Conservation (phyloP, 2,329 filamentous ascomycete genomes). For the Fusarium dimerum region DNA sequence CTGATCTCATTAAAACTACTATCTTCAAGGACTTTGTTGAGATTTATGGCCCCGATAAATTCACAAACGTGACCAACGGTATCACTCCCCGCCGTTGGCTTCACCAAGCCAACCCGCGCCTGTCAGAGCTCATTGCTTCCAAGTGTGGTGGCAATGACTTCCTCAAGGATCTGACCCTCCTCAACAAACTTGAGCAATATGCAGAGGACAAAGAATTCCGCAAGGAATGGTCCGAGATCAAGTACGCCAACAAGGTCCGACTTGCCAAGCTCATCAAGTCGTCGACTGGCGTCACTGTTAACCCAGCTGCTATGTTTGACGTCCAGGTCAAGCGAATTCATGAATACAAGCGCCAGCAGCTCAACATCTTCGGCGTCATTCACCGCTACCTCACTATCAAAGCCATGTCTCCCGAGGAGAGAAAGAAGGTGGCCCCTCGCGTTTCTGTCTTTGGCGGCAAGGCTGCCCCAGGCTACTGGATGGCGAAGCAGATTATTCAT, state of each 20-base stretch:
- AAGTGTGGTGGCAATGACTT: slow-evolving; percentile 83
- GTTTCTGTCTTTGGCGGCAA: slow-evolving; percentile 98
- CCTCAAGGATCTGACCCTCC: slow-evolving; percentile 83
- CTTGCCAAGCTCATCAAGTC: slow-evolving; percentile 90
- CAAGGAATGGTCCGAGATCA: slow-evolving; percentile 95
- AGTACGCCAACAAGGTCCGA: slow-evolving; percentile 91
- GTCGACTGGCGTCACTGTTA: slow-evolving; percentile 77
- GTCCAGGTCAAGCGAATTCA: slow-evolving; percentile 99
- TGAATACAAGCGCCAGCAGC: slow-evolving; percentile 98
- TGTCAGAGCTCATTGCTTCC: slow-evolving; percentile 88
- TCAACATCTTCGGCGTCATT: slow-evolving; percentile 98
- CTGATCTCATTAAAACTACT: slow-evolving; percentile 97
- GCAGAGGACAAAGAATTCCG: slow-evolving; percentile 87
- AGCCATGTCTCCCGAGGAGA: slow-evolving; percentile 76
- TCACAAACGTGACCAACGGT: slow-evolving; percentile 97
- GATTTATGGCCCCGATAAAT: slow-evolving; percentile 95
- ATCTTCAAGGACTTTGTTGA: slow-evolving; percentile 99
- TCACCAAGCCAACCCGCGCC: slow-evolving; percentile 91
- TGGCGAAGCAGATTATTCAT: slow-evolving; percentile 99
- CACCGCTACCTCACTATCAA: slow-evolving; percentile 92
- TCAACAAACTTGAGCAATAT: slow-evolving; percentile 83
- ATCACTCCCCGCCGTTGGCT: slow-evolving; percentile 96
- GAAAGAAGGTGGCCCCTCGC: slow-evolving; percentile 82
- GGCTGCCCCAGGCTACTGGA: slow-evolving; percentile 98
- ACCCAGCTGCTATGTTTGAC: slow-evolving; percentile 87